Conservation (phyloP, 148 eudicot species). For the Persicaria tinctoria region DNA sequence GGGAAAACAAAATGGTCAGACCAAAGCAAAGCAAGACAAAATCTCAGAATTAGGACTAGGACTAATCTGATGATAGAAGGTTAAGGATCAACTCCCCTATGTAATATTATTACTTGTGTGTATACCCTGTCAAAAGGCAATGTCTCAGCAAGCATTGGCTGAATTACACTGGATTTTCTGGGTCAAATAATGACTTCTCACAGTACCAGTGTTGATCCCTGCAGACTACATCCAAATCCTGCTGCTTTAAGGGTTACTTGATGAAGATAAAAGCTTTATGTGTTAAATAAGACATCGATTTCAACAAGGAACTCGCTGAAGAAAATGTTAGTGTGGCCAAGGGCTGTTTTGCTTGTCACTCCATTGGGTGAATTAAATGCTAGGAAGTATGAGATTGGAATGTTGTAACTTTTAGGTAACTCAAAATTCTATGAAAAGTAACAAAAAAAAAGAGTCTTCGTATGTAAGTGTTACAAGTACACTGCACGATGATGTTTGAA, state of each 20-base stretch:
- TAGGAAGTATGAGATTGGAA: neutral
- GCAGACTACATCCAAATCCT: constrained; percentile 3
- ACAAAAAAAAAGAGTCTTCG: neutral
- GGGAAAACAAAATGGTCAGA: neutral
- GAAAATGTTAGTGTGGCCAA: neutral
- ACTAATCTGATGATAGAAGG: neutral
- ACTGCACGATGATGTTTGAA: neutral
- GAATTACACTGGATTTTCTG: neutral
- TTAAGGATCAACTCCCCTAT: neutral
- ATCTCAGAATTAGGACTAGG: neutral
- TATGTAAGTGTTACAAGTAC: neutral
- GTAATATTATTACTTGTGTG: neutral
- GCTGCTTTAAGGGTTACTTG: constrained; percentile 3
- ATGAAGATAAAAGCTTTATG: neutral
- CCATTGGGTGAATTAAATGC: neutral
- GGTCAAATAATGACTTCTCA: neutral
- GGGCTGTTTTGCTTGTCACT: neutral
- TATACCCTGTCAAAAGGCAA: neutral
- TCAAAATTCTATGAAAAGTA: neutral
- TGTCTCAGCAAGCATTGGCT: neutral
- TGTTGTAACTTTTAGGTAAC: neutral
- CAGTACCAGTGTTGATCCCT: neutral
- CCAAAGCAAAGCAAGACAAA: neutral
- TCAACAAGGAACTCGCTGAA: neutral
- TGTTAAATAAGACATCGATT: neutral